Conservation (phyloP, 2,329 filamentous ascomycete genomes). For the Hypoxylon sp. region DNA sequence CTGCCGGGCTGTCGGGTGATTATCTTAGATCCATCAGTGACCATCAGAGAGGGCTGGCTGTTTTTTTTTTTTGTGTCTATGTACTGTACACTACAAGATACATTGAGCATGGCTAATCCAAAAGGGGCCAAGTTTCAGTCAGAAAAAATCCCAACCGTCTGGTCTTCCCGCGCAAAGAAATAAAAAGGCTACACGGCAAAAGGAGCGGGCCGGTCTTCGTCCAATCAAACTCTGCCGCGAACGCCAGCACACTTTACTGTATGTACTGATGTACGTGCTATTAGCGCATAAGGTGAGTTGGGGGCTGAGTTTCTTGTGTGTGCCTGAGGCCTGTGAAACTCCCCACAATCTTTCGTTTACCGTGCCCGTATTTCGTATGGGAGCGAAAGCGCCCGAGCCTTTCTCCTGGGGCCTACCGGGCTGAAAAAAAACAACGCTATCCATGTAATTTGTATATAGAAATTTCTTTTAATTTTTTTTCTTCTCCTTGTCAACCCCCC, state of each 20-base stretch:
- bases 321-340: constrained; percentile 29
- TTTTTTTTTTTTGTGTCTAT: no score
- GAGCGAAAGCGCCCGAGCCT: constrained; percentile 4
- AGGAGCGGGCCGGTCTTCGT: constrained; percentile 25
- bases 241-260: no score
- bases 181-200: no score
- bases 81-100: no score
- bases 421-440: constrained; percentile 22
- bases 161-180: constrained; percentile 27
- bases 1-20: constrained; percentile 32
- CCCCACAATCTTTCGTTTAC: constrained; percentile 37
- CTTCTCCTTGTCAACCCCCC: no score
- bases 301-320: constrained; percentile 21
- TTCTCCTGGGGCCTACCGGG: constrained; percentile 16
- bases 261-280: no score
- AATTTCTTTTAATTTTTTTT: no score
- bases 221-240: constrained; percentile 34
- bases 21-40: constrained; percentile 33
- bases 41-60: no score
- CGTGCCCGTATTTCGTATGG: constrained; percentile 4
- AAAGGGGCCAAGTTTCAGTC: constrained; percentile 7
- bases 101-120: no score
- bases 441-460: no score
- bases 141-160: constrained; percentile 33
- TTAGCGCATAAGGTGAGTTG: constrained; percentile 9